Evolutionary conservation across 306 rosid genomes (phyloP).

Genomic region (Inga oerstediana): DNA sequence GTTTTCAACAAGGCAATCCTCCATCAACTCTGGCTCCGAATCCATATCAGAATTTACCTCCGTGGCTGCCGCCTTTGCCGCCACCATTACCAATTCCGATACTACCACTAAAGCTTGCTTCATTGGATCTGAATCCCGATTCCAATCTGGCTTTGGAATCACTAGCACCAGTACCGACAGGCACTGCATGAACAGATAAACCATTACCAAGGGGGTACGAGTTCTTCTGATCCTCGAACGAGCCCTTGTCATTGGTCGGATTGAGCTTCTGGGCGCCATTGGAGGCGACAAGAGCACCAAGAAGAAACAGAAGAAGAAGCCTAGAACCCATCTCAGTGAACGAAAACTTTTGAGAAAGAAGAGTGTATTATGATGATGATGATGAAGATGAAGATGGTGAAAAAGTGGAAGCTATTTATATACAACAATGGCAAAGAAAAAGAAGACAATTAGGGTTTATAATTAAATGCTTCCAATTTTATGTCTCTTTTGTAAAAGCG

Average conservation of each 20-base stretch:
- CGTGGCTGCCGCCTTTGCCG: conserved; percentile 37
- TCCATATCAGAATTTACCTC: not conserved
- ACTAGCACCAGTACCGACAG: conserved; percentile 42
- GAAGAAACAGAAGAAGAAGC: conserved; percentile 34
- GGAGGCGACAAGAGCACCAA: conserved; percentile 59
- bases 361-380: no score
- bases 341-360: no score
- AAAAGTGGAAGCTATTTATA: conserved; percentile 31
- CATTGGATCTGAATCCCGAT: no score
- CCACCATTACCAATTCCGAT: conserved; percentile 52
- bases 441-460: conserved; percentile 8
- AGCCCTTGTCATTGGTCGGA: conserved; percentile 27
- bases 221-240: conserved; percentile 44
- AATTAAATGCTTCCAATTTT: conserved; percentile 54
- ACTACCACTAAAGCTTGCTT: conserved; percentile 42
- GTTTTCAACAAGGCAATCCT: no score
- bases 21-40: no score
- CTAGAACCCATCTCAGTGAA: conserved; percentile 37
- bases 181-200: conserved; percentile 52
- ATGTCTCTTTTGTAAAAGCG: conserved; percentile 34
- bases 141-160: not conserved
- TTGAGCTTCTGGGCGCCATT: conserved; percentile 60
- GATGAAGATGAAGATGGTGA: not conserved
- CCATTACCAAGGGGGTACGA: conserved; percentile 42
- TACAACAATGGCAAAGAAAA: conserved; percentile 35